Base-by-base conservation (phyloP, 2,329 filamentous ascomycete species). In the Neofusicoccum sp. region DNA sequence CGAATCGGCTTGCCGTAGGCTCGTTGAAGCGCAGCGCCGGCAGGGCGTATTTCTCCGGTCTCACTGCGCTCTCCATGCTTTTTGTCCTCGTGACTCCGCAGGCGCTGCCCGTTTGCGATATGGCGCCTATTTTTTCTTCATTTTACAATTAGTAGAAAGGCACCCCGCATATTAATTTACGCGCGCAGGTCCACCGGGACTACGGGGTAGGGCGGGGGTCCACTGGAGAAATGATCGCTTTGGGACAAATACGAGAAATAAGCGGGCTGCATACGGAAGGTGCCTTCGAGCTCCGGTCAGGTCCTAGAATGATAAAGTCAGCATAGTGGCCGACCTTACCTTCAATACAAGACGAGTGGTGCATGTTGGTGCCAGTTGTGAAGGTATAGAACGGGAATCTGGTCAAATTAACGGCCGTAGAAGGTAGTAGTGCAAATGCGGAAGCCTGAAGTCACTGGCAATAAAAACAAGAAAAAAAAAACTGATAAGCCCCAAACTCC, bases 1-100 rank as follows among this genome's bases (percentile, higher is more conserved):
- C 41, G 41, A 58, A 58, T 37, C 54, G 54, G 41, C 39, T 45
- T 22, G 31, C 39, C 39, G 41, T 36, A 58, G 41, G 54, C 39
- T 36, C 41, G 54, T 36, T n/a, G 54, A 33, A 58, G 41, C 54
- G 54, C 54, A 41, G 54, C 45, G 54, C 54, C 54, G 54, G 54
- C 16, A 28, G n/a, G 14, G 29, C 28, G 45, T 58, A 58, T 58
- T 58, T 34, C 39, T 58, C 54, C 54, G 54, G 54, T 33, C 54
- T 58, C 54, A 56, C 22, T 56, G 11, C 22, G 22, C 22, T 22
- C 28, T 33, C 7, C 37, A 33, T 12, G 2, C 6, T 5, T 8
- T 36, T 8, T 36, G 29, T 9, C 54, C 54, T 58, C 54, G 54
- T 58, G 54, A 39, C 54, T 22, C 45, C 6, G 11, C n/a, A 12